These are phyloP conservation scores for Neohortaea acidophila DNA, from an alignment of 495 filamentous ascomycete species.

Conservation along the genomic window DNA sequence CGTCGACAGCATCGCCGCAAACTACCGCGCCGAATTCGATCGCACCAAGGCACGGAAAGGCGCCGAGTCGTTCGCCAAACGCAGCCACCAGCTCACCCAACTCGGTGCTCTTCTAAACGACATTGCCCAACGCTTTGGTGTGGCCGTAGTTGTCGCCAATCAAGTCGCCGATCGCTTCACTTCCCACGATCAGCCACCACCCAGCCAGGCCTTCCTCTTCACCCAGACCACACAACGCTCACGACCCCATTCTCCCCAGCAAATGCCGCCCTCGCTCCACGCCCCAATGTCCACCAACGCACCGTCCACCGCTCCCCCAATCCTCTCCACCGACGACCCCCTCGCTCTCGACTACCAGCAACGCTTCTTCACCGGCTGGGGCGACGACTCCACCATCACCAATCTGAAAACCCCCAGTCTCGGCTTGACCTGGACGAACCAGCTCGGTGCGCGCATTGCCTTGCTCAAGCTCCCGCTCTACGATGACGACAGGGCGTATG, in stretches of 20 bases:
- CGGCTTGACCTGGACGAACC: conserved; percentile 80
- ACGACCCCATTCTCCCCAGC: conserved; percentile 5
- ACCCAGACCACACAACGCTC: conserved; percentile 7
- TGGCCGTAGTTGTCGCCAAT: conserved; percentile 85
- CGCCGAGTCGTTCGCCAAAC: conserved; percentile 38
- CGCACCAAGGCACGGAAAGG: conserved; percentile 22
- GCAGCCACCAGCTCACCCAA: conserved; percentile 53
- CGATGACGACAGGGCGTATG: conserved; percentile 19
- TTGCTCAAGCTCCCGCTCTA: conserved; percentile 39
- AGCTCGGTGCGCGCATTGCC: conserved; percentile 67
- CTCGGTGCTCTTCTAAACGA: conserved; percentile 63
- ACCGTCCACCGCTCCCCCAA: conserved; percentile 19
- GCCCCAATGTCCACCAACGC: neutral
- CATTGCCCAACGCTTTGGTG: conserved; percentile 51
- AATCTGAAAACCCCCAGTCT: conserved; percentile 65
- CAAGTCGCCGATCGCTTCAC: conserved; percentile 85
- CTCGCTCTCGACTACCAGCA: conserved; percentile 77
- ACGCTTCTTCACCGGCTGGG: conserved; percentile 90
- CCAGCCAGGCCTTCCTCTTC: neutral
- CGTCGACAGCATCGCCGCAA: conserved; percentile 82
- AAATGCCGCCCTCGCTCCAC: neutral
- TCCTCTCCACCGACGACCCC: conserved; percentile 27
- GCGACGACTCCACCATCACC: conserved; percentile 32
- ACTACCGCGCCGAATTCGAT: conserved; percentile 82
- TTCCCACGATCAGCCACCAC: conserved; percentile 1